Evolutionary conservation across 73 alveolate species (phyloP).

Genomic region (Paramecium sonneborni): DNA sequence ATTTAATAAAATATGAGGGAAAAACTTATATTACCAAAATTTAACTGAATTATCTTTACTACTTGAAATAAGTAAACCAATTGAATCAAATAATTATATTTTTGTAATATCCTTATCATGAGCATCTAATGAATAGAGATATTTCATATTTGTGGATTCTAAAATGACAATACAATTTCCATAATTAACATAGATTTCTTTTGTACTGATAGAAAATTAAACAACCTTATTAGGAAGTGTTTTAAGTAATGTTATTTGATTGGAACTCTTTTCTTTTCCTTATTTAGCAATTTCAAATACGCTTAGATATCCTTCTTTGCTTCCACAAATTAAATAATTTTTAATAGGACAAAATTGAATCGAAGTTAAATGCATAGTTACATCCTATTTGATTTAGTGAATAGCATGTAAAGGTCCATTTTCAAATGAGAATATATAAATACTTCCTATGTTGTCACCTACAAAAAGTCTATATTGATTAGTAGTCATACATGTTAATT

Average conservation of each 20-base stretch:
- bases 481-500: not conserved
- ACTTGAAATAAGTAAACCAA: not conserved
- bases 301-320: constrained; percentile 16
- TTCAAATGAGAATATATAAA: not conserved
- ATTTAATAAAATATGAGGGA: constrained; percentile 23
- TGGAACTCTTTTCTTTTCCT: not conserved
- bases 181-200: constrained; percentile 30
- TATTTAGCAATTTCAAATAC: constrained; percentile 39
- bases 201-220: constrained; percentile 20
- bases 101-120: constrained; percentile 40
- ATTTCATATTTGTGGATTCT: constrained; percentile 32
- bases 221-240: not conserved
- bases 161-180: not conserved
- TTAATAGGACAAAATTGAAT: constrained; percentile 18
- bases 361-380: not conserved
- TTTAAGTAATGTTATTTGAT: not conserved
- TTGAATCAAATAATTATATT: not conserved
- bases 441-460: not conserved
- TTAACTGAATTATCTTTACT: constrained; percentile 36
- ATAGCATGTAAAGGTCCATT: constrained; percentile 39
- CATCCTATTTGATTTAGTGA: not conserved
- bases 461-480: constrained; percentile 11
- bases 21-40: constrained; percentile 49
- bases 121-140: constrained; percentile 16
- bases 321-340: not conserved